Evolutionary conservation across 768 basidiomycete species (phyloP).

Genomic region (Kwoniella heveanensis): DNA sequence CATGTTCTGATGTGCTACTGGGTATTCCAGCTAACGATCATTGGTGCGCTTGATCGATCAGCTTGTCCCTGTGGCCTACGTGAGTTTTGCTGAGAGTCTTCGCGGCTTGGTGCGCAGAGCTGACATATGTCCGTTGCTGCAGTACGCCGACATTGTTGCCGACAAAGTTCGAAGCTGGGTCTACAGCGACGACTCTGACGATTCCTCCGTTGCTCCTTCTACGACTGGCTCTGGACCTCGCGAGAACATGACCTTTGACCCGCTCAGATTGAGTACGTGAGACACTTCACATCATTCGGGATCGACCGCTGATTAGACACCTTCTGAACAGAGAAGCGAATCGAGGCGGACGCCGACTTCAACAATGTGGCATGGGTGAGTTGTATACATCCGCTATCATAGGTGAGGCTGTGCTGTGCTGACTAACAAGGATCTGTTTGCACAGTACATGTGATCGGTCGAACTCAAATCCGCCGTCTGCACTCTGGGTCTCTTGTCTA

Average conservation of each 20-base stretch:
- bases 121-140: neutral
- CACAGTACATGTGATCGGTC: conserved; percentile 34
- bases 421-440: too few relatives aligned
- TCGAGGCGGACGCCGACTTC: conserved; percentile 30
- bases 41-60: too few relatives aligned
- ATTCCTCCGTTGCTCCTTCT: conserved; percentile 15
- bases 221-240: conserved; percentile 9
- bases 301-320: conserved; percentile 7
- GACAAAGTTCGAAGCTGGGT: conserved; percentile 21
- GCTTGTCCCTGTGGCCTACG: conserved; percentile 33
- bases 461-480: too few relatives aligned
- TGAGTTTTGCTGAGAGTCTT: conserved; percentile 8
- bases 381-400: neutral
- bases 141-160: conserved; percentile 29
- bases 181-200: conserved; percentile 24
- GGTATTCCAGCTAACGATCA: too few relatives aligned
- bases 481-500: too few relatives aligned
- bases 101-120: too few relatives aligned
- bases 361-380: conserved; percentile 34
- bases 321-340: conserved; percentile 30
- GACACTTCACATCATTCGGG: neutral
- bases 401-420: too few relatives aligned
- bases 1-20: neutral
- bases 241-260: conserved; percentile 29
- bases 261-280: conserved; percentile 26